Percentiles rank a stretch among this genome's conserved stretches.
Conservation (phyloP, 2,329 filamentous ascomycete species). For the Colletotrichum sansevieriae region DNA sequence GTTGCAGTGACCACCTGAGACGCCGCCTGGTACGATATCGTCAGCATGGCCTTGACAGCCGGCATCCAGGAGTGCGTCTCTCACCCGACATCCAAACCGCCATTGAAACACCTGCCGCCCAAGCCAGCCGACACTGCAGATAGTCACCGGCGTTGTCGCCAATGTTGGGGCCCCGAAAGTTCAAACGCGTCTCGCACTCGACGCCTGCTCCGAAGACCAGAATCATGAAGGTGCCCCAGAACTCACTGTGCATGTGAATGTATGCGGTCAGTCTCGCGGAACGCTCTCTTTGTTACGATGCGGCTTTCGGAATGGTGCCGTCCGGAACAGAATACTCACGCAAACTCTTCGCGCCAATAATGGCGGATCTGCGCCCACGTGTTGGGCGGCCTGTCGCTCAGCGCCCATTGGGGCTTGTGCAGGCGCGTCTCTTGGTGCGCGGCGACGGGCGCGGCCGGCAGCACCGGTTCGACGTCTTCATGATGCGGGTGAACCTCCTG, state of each 20-base stretch:
- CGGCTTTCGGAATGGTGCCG: too few species aligned
- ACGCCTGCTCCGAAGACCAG: conserved; percentile 39
- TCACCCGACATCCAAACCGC: conserved; percentile 33
- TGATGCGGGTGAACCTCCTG: conserved; percentile 38
- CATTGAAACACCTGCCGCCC: conserved; percentile 36
- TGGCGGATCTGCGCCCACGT: conserved; percentile 35
- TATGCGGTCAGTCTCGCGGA: not conserved
- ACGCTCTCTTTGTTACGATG: too few species aligned
- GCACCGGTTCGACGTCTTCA: conserved; percentile 32
- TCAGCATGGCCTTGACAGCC: too few species aligned
- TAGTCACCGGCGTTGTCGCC: conserved; percentile 36
- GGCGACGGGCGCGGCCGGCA: conserved; percentile 34
- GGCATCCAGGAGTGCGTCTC: too few species aligned
- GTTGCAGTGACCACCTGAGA: conserved; percentile 50
- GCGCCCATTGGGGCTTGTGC: conserved; percentile 40
- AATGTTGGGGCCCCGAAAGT: conserved; percentile 29
- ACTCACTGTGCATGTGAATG: conserved; percentile 1
- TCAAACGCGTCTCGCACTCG: conserved; percentile 35
- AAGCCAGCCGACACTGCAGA: conserved; percentile 37
- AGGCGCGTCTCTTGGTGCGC: conserved; percentile 36
- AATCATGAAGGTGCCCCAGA: conserved; percentile 39
- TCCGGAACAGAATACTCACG: conserved; percentile 7
- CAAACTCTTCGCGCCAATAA: conserved; percentile 34
- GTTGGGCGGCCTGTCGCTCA: conserved; percentile 34
- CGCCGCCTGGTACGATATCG: conserved; percentile 40